Percentiles rank a stretch among this genome's conserved stretches.
phyloP scores from a whole-genome alignment of 768 basidiomycete species.

The Trametes cingulata region DNA sequence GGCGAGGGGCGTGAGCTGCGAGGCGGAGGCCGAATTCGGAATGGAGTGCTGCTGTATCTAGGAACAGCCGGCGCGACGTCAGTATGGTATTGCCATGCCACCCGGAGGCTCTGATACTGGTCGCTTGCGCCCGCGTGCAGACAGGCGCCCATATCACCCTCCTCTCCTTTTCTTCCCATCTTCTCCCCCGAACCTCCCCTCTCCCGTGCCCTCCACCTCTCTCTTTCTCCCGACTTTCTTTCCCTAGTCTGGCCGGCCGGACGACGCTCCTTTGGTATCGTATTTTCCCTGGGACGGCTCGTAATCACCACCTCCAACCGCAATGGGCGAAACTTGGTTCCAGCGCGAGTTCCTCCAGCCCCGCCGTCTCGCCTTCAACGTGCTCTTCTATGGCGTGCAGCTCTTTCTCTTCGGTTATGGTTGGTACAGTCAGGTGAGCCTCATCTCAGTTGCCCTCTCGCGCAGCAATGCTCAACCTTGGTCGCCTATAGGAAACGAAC shows the following conservation, averaged over 20 bases:
- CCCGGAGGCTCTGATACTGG: slow-evolving; percentile 14
- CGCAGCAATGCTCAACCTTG: slow-evolving; percentile 3
- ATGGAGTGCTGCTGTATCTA: background rate
- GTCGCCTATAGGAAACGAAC: slow-evolving; percentile 53
- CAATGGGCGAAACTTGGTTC: slow-evolving; percentile 74
- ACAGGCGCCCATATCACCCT: slow-evolving; percentile 12
- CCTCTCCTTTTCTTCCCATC: slow-evolving; percentile 16
- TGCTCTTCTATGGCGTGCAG: slow-evolving; percentile 81
- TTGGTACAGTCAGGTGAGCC: slow-evolving; percentile 79
- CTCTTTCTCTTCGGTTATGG: slow-evolving; percentile 76
- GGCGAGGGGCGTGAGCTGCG: background rate
- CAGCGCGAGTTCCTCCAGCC: slow-evolving; percentile 65
- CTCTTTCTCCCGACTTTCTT: slow-evolving; percentile 24
- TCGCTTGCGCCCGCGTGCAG: background rate
- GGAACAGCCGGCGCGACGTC: slow-evolving; percentile 14
- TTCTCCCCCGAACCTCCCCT: slow-evolving; percentile 21
- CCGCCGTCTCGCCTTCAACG: slow-evolving; percentile 69
- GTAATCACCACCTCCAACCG: slow-evolving; percentile 19
- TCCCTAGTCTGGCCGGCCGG: slow-evolving; percentile 53
- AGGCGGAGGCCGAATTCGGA: background rate
- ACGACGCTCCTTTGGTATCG: slow-evolving; percentile 36
- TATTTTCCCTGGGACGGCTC: slow-evolving; percentile 15
- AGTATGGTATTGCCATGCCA: slow-evolving; percentile 19
- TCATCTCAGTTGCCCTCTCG: background rate
- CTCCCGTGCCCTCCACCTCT: slow-evolving; percentile 27